A percentile compares a stretch with the other conserved stretches of the same genome.
These are phyloP conservation scores for Lepiota brunneoincarnata DNA, from an alignment of 768 basidiomycete species.

Conservation along the genomic window DNA sequence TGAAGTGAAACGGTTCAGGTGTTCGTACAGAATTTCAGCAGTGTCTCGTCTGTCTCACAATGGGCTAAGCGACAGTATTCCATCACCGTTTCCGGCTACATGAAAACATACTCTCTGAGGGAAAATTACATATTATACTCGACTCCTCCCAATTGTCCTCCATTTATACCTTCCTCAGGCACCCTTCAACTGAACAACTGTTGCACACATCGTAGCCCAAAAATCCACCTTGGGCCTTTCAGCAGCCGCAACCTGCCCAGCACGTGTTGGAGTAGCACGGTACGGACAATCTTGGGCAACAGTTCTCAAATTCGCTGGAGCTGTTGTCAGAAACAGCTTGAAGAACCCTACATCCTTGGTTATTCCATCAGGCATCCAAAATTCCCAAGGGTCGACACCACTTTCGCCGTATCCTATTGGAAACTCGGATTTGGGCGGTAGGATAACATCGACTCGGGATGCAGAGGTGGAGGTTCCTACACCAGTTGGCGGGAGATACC, in stretches of 20 bases:
- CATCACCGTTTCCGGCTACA: no score
- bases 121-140: no score
- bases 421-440: slow-evolving; percentile 24
- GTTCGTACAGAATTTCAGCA: no score
- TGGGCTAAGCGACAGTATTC: no score
- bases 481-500: slow-evolving; percentile 27
- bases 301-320: slow-evolving; percentile 29
- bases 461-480: slow-evolving; percentile 21
- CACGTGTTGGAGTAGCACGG: neutral
- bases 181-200: neutral
- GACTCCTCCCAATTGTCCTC: no score
- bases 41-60: no score
- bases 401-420: slow-evolving; percentile 40
- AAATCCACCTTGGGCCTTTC: neutral
- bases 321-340: slow-evolving; percentile 39
- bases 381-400: slow-evolving; percentile 29
- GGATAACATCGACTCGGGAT: slow-evolving; percentile 21
- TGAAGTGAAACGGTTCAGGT: no score
- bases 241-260: neutral
- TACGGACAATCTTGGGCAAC: slow-evolving; percentile 24
- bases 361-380: slow-evolving; percentile 26
- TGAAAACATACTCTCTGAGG: no score
- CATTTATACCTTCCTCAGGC: no score
- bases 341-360: slow-evolving; percentile 39
- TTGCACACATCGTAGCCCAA: neutral